Evolutionary conservation across 106 monocot genomes (phyloP).

Genomic region (Gastrodia elata): DNA sequence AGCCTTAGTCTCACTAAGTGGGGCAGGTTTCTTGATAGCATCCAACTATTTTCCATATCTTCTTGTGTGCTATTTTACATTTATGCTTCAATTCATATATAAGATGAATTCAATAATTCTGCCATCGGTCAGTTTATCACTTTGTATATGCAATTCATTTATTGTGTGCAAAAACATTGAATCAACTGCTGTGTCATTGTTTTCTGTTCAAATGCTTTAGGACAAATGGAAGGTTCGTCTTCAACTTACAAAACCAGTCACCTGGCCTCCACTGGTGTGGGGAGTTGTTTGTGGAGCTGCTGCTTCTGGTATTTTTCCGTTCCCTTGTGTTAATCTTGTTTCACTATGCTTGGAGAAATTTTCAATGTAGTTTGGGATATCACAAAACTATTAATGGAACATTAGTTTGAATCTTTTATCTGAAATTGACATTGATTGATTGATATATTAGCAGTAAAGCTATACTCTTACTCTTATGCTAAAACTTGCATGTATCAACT

Average conservation of each 20-base stretch:
- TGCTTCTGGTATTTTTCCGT: constrained; percentile 59
- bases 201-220: constrained; percentile 21
- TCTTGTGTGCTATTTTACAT: background rate
- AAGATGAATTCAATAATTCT: background rate
- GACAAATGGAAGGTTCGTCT: constrained; percentile 92
- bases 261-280: constrained; percentile 93
- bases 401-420: background rate
- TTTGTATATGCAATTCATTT: background rate
- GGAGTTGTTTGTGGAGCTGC: constrained; percentile 96
- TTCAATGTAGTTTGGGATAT: background rate
- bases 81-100: background rate
- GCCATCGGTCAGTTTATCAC: background rate
- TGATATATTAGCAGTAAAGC: background rate
- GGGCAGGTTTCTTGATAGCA: too few species aligned
- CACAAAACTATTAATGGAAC: background rate
- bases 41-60: background rate
- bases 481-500: background rate
- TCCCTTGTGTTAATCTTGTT: background rate
- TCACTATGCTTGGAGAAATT: background rate
- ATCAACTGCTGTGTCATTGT: background rate
- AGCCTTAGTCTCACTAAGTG: too few species aligned
- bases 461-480: background rate
- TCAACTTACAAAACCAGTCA: constrained; percentile 92
- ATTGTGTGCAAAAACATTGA: background rate
- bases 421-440: background rate